Percentiles rank a stretch among this genome's conserved stretches.
Conservation (phyloP, 805 yeast species). For the Candida ortonii region DNA sequence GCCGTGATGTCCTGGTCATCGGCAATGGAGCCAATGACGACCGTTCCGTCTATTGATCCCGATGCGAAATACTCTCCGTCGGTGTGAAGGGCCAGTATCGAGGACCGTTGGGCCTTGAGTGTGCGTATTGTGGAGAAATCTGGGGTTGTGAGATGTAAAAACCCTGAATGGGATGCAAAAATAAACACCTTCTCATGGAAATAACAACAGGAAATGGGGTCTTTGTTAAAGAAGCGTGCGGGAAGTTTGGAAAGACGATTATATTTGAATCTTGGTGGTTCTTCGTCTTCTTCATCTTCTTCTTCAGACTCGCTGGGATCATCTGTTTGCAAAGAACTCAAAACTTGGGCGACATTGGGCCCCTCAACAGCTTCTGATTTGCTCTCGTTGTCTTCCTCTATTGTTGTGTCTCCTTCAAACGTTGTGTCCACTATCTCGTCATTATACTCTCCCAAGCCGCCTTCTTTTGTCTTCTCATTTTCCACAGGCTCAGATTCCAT, state of each 20-base stretch:
- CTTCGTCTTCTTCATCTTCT: conserved; percentile 47
- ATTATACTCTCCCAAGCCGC: too few relatives aligned
- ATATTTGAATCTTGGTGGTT: conserved; percentile 75
- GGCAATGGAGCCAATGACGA: conserved; percentile 68
- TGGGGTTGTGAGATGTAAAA: conserved; percentile 63
- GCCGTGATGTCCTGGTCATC: conserved; percentile 66
- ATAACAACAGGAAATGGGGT: conserved; percentile 71
- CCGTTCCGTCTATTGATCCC: conserved; percentile 92
- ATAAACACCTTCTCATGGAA: conserved; percentile 61
- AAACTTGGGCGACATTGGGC: conserved; percentile 22
- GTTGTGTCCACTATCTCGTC: conserved; percentile 28
- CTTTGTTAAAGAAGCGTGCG: conserved; percentile 63
- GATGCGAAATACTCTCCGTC: conserved; percentile 79
- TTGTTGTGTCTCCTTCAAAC: conserved; percentile 18
- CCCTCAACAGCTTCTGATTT: conserved; percentile 7
- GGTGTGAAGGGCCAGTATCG: conserved; percentile 67
- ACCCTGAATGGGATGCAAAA: conserved; percentile 89
- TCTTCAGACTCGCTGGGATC: conserved; percentile 37
- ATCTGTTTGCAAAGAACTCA: too few relatives aligned
- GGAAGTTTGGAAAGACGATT: conserved; percentile 69
- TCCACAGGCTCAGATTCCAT: too few relatives aligned
- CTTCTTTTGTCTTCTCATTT: too few relatives aligned
- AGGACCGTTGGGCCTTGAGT: conserved; percentile 80
- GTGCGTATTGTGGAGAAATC: conserved; percentile 64
- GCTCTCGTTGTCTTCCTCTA: too few relatives aligned